These are phyloP conservation scores for Saussurea involucrata DNA, from an alignment of 129 eudicot genomes.

Conservation along the genomic window DNA sequence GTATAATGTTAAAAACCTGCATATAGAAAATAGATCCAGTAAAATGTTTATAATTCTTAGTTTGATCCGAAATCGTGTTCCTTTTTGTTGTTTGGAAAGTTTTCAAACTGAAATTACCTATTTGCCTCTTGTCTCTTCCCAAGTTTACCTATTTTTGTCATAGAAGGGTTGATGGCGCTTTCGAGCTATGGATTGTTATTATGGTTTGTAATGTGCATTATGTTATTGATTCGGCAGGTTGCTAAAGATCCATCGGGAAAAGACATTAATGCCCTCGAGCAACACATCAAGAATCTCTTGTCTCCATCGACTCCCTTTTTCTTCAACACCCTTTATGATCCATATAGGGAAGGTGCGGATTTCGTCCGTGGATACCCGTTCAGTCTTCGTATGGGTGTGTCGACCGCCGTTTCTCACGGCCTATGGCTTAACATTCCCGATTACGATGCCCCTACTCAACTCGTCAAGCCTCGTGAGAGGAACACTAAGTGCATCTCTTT, in stretches of 20 bases:
- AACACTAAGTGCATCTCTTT: conserved; percentile 31
- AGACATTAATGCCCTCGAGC: conserved; percentile 65
- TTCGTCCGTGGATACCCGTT: conserved; percentile 72
- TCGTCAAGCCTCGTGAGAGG: conserved; percentile 52
- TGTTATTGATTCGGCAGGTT: conserved; percentile 34
- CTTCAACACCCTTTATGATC: conserved; percentile 71
- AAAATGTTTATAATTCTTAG: too few species aligned
- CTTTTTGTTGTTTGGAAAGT: not conserved
- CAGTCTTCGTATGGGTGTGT: conserved; percentile 62
- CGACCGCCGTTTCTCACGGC: conserved; percentile 59
- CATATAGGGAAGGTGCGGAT: conserved; percentile 62
- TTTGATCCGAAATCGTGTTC: not conserved
- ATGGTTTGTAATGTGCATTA: not conserved
- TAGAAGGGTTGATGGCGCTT: not conserved
- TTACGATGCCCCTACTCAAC: conserved; percentile 58
- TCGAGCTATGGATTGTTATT: not conserved
- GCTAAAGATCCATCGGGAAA: conserved; percentile 67
- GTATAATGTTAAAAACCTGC: not conserved
- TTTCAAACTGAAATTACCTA: not conserved
- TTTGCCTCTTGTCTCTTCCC: not conserved
- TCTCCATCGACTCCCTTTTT: conserved; percentile 61
- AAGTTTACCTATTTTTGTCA: not conserved
- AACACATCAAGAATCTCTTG: conserved; percentile 67
- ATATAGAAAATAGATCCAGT: not conserved
- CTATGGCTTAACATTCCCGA: conserved; percentile 55